phyloP scores from a whole-genome alignment of 2,329 filamentous ascomycete species.

The Hymenoscyphus occultus region DNA sequence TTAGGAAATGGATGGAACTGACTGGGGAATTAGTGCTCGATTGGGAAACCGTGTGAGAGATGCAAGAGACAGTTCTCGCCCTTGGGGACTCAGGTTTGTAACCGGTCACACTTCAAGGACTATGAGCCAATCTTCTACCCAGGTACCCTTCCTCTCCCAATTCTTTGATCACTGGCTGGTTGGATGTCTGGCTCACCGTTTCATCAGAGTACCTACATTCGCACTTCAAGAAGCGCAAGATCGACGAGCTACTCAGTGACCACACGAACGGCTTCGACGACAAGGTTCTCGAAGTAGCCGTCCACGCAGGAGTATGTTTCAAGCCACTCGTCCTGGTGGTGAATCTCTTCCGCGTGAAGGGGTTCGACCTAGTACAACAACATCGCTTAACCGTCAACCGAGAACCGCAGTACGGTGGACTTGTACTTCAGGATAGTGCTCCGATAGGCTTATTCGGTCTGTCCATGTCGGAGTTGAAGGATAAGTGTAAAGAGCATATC shows the following conservation, averaged over 20 bases:
- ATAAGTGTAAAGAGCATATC: slow-evolving; percentile 24
- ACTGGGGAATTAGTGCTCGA: slow-evolving; percentile 19
- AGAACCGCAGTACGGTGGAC: slow-evolving; percentile 12
- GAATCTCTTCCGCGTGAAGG: slow-evolving; percentile 22
- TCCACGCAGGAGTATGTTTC: slow-evolving; percentile 24
- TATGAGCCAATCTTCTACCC: slow-evolving; percentile 26
- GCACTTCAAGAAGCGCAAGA: slow-evolving; percentile 28
- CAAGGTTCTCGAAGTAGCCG: slow-evolving; percentile 20
- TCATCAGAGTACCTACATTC: slow-evolving; percentile 22
- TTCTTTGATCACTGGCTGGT: neutral
- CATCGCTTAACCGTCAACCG: slow-evolving; percentile 15
- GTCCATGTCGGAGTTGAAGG: slow-evolving; percentile 20
- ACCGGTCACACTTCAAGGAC: slow-evolving; percentile 25
- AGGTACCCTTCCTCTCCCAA: slow-evolving; percentile 14
- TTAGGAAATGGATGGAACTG: too few species aligned
- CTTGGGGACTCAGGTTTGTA: slow-evolving; percentile 19
- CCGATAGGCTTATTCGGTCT: slow-evolving; percentile 25
- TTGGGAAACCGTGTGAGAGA: slow-evolving; percentile 23
- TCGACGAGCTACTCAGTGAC: slow-evolving; percentile 29
- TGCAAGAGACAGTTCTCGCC: slow-evolving; percentile 23
- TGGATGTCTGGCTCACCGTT: slow-evolving; percentile 9
- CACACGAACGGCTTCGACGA: slow-evolving; percentile 24
- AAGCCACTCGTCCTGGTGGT: slow-evolving; percentile 21
- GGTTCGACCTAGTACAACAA: slow-evolving; percentile 21
- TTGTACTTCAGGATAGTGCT: slow-evolving; percentile 21